Evolutionary conservation across 2,329 filamentous ascomycete genomes (phyloP), one percentile per base, ranked within the genome.

Genomic region (Diaporthe nobilis): DNA sequence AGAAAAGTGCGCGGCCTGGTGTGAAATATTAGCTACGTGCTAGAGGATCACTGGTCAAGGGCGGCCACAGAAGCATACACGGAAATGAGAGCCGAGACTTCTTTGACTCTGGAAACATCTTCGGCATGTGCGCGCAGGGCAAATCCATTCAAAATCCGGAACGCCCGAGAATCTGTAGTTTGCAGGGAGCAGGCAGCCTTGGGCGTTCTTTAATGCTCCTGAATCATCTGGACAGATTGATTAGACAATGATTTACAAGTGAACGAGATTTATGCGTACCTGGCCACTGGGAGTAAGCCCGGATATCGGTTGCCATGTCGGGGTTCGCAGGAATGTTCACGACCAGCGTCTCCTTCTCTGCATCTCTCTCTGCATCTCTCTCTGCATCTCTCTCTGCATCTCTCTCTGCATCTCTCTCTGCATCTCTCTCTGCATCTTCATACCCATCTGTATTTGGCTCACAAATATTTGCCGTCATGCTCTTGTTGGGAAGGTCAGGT

Each of bases 231-330:
- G 0, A 28, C 39, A 10, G 12, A 1, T 17, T 49, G 6, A 28
- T 76, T 25, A 76, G 61, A 31, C 2, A 3, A 39, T 4, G 22
- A 0, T 17, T n/a, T 20, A 12, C 25, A 7, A 25, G 2, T 10
- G 7, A 51, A 8, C 3, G 3, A 1, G n/a, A 3, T 1, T 10
- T 7, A 4, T 31, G 13, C 53, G 2, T 25, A 76, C 71, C 74
- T 55, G 75, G 75, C 75, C 75, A 76, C 47, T 71, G 49, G 17
- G n/a, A 44, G 31, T 76, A 76, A 13, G 57, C 31, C 28, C 75
- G 71, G 9, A 74, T 8, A n/a, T 39, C n/a, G 22, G 75, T 76
- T 31, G 75, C 75, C 71, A 71, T 76, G 1, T 44, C 10, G 0
- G 31, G 42, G 6, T 71, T 63, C 47, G 49, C 9, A 37, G 75